Percentiles rank a stretch among this genome's conserved stretches.
These are phyloP conservation scores for Solanum pinnatisectum DNA, from an alignment of 257 asterid genomes.

Conservation along the genomic window DNA sequence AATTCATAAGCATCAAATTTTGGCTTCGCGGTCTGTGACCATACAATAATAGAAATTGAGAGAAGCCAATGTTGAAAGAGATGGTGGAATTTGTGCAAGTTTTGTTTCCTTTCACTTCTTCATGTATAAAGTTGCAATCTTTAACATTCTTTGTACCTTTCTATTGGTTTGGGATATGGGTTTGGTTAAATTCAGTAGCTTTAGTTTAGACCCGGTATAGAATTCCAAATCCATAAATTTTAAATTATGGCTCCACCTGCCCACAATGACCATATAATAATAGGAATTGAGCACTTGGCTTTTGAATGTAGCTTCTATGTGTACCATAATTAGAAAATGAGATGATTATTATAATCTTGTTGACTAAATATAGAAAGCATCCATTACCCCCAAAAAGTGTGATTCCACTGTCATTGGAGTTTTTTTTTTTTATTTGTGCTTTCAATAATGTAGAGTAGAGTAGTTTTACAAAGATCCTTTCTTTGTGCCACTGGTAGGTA, in stretches of 20 bases:
- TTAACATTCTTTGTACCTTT: not conserved
- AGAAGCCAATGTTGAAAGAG: not conserved
- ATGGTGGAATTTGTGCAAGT: not conserved
- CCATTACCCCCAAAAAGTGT: conserved; percentile 4
- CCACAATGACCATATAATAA: not conserved
- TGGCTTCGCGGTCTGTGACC: not conserved
- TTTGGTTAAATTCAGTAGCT: not conserved
- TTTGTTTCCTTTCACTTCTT: not conserved
- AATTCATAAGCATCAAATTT: not conserved
- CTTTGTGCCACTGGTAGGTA: not conserved
- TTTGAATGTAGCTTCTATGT: conserved; percentile 30
- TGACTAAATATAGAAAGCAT: conserved; percentile 31
- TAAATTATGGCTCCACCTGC: not conserved
- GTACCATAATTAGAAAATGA: conserved; percentile 24
- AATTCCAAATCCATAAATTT: not conserved
- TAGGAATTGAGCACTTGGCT: conserved; percentile 11
- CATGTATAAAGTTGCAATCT: not conserved
- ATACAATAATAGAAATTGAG: not conserved
- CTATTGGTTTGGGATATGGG: not conserved
- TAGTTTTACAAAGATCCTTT: conserved; percentile 7
- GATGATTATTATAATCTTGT: conserved; percentile 24
- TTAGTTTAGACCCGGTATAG: not conserved
- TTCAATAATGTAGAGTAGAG: not conserved
- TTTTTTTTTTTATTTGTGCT: not conserved
- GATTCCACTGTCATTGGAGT: not conserved